A percentile compares a stretch with the other conserved stretches of the same genome.
Conservation (phyloP, 2,329 filamentous ascomycete species). For the Calonectria hawksworthii region DNA sequence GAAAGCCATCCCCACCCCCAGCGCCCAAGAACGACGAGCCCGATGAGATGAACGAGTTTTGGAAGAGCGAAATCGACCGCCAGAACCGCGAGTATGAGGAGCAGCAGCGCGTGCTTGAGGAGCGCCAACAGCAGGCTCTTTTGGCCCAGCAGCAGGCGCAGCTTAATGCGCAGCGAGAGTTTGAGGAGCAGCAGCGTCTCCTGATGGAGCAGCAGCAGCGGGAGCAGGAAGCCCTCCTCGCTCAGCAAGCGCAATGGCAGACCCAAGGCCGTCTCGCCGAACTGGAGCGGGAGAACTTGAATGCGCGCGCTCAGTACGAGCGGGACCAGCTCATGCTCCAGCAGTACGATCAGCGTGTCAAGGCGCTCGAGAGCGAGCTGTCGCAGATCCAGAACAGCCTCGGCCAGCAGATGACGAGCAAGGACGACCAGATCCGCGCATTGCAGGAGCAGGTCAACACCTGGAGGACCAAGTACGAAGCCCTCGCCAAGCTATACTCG, state of each 20-base stretch:
- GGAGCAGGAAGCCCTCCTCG: conserved; percentile 90
- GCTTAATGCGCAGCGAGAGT: conserved; percentile 90
- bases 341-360: conserved; percentile 95
- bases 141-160: conserved; percentile 86
- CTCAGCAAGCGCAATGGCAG: conserved; percentile 92
- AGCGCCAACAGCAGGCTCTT: conserved; percentile 87
- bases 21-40: conserved; percentile 82
- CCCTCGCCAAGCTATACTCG: conserved; percentile 95
- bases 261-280: conserved; percentile 97
- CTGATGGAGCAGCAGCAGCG: conserved; percentile 91
- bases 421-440: conserved; percentile 93
- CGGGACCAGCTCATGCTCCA: conserved; percentile 97
- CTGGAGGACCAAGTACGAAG: conserved; percentile 97
- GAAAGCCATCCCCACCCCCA: conserved; percentile 77
- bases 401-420: conserved; percentile 87
- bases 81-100: conserved; percentile 97
- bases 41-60: conserved; percentile 97
- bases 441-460: conserved; percentile 98
- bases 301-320: conserved; percentile 94
- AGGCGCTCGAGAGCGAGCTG: conserved; percentile 91
- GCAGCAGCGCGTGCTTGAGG: conserved; percentile 89
- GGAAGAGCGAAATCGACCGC: conserved; percentile 91
- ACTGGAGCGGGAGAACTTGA: conserved; percentile 93
- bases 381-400: conserved; percentile 85
- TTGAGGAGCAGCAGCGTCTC: conserved; percentile 92